Evolutionary conservation across 768 basidiomycete genomes (phyloP).

Genomic region (Pleurotus cornucopiae): DNA sequence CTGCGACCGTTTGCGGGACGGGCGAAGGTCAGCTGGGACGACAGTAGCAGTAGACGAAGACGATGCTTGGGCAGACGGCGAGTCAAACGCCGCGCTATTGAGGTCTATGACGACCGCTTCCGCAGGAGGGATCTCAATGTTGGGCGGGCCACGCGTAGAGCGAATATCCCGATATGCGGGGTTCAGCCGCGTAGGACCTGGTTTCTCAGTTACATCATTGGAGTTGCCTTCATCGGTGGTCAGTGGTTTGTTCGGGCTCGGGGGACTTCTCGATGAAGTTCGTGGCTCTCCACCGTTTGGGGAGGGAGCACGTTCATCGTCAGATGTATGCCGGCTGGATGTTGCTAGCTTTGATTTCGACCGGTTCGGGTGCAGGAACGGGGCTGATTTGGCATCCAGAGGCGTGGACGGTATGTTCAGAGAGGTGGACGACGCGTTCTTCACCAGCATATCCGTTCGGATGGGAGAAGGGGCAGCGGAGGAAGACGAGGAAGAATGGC

Average conservation of each 20-base stretch:
- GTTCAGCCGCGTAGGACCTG: slow-evolving; percentile 14
- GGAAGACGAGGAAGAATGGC: slow-evolving; percentile 7
- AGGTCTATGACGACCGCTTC: slow-evolving; percentile 13
- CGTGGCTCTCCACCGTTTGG: background rate
- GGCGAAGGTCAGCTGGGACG: slow-evolving; percentile 17
- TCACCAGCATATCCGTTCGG: slow-evolving; percentile 7
- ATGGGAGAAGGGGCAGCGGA: slow-evolving; percentile 9
- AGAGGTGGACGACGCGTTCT: background rate
- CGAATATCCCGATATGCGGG: slow-evolving; percentile 16
- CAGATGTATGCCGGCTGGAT: background rate
- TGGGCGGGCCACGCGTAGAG: slow-evolving; percentile 23
- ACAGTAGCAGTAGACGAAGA: slow-evolving; percentile 16
- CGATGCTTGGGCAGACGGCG: slow-evolving; percentile 12
- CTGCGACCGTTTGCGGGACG: slow-evolving; percentile 37
- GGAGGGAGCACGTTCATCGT: slow-evolving; percentile 3
- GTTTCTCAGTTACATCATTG: background rate
- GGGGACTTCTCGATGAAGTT: background rate
- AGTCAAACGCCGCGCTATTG: slow-evolving; percentile 14
- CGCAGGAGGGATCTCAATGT: slow-evolving; percentile 34
- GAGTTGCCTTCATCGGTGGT: background rate
- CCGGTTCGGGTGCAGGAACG: slow-evolving; percentile 1
- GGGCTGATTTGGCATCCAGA: background rate
- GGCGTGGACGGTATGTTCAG: background rate
- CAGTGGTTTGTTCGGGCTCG: background rate
- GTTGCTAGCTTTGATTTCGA: background rate